These are phyloP conservation scores for Chaetomium sp. DNA, from an alignment of 2,329 filamentous ascomycete genomes.

Conservation along the genomic window DNA sequence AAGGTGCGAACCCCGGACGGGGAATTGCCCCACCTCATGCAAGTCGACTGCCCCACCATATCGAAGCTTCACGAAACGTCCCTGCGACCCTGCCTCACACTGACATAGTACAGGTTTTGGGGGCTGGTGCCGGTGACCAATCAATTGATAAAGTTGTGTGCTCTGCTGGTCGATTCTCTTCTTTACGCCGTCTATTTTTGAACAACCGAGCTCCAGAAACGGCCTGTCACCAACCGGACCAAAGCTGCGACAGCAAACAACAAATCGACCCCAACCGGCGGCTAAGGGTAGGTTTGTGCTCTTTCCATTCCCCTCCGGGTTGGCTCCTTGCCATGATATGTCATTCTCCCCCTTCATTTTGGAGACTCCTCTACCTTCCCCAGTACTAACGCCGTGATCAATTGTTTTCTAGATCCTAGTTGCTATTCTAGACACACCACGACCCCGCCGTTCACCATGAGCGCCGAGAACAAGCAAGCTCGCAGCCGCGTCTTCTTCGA, in stretches of 20 bases:
- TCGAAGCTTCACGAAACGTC: conserved; percentile 26
- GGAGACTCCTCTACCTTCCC: neutral
- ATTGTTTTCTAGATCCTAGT: too few relatives aligned
- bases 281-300: too few relatives aligned
- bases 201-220: neutral
- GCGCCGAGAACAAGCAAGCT: conserved; percentile 41
- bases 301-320: too few relatives aligned
- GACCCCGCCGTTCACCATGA: conserved; percentile 29
- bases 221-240: neutral
- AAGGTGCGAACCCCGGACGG: neutral
- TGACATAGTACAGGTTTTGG: neutral
- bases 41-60: conserved; percentile 18
- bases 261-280: neutral
- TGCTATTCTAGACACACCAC: neutral
- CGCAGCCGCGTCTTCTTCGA: conserved; percentile 89
- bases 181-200: neutral
- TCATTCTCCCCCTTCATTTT: neutral
- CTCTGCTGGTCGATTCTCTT: neutral
- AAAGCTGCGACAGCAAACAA: neutral
- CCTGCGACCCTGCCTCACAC: conserved; percentile 11
- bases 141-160: neutral
- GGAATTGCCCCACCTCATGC: conserved; percentile 2
- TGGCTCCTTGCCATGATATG: too few relatives aligned
- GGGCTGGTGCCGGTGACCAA: neutral
- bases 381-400: neutral